phyloP scores from a whole-genome alignment of 805 yeast genomes.

The Candida succiphila region DNA sequence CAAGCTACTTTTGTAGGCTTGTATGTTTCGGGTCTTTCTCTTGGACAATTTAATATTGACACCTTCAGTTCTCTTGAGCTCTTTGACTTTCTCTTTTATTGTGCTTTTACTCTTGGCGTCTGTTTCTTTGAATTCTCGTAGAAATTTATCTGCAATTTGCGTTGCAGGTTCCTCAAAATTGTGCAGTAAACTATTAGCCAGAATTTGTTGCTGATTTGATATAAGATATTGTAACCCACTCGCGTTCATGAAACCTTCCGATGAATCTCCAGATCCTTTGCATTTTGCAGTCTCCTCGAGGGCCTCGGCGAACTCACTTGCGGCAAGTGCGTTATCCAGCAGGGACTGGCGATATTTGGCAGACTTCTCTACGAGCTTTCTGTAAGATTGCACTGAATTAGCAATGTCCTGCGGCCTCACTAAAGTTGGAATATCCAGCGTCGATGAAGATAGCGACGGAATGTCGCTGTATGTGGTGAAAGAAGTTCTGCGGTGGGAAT shows the following conservation, averaged over 20 bases:
- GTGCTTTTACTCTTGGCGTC: constrained; percentile 45
- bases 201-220: constrained; percentile 67
- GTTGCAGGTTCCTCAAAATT: constrained; percentile 46
- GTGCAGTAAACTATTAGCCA: constrained; percentile 46
- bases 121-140: constrained; percentile 30
- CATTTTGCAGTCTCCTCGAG: constrained; percentile 54
- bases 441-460: constrained; percentile 21
- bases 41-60: constrained; percentile 51
- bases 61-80: constrained; percentile 49
- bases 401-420: constrained; percentile 52
- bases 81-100: constrained; percentile 40
- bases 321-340: constrained; percentile 39
- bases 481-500: constrained; percentile 6
- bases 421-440: constrained; percentile 42
- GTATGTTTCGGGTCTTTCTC: constrained; percentile 51
- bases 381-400: constrained; percentile 36
- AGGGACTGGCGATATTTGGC: constrained; percentile 36
- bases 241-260: constrained; percentile 59
- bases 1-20: constrained; percentile 58
- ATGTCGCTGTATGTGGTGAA: constrained; percentile 29
- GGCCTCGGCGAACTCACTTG: constrained; percentile 63
- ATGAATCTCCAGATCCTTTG: constrained; percentile 49
- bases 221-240: constrained; percentile 71
- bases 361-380: constrained; percentile 37
- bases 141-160: constrained; percentile 33